Percentiles rank a stretch among this genome's conserved stretches.
Conservation (phyloP, 140 eudicot genomes). For the Oenanthe javanica region DNA sequence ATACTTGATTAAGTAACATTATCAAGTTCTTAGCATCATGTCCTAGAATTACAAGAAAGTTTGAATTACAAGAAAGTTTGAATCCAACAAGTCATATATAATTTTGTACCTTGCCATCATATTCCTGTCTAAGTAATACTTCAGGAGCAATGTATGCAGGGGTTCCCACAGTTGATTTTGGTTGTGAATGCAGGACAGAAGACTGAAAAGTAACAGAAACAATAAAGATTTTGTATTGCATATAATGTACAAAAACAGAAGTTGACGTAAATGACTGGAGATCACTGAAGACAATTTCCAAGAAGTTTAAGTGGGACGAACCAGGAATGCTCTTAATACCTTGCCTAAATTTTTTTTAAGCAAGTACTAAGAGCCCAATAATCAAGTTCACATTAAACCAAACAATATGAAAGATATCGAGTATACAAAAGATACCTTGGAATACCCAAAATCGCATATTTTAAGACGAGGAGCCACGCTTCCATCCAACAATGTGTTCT, state of each 20-base stretch:
- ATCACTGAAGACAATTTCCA: background rate
- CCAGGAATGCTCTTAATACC: background rate
- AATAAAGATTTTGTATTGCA: background rate
- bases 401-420: background rate
- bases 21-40: background rate
- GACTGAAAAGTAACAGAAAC: slow-evolving; percentile 46
- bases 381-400: background rate
- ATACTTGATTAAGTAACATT: background rate
- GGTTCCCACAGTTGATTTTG: slow-evolving; percentile 97
- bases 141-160: slow-evolving; percentile 99
- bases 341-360: background rate
- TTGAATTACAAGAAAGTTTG: background rate
- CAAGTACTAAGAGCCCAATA: background rate
- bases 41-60: background rate
- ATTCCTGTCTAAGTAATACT: slow-evolving; percentile 83
- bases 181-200: slow-evolving; percentile 90
- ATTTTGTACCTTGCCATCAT: slow-evolving; percentile 83
- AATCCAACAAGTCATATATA: background rate
- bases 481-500: slow-evolving; percentile 89
- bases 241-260: background rate
- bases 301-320: background rate
- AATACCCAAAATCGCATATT: slow-evolving; percentile 95
- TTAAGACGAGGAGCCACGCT: slow-evolving; percentile 88
- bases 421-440: slow-evolving; percentile 47
- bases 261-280: background rate